Percentiles rank a stretch among this genome's conserved stretches.
phyloP scores from a whole-genome alignment of 2,329 filamentous ascomycete genomes.

The Lachnellula subtilissima region DNA sequence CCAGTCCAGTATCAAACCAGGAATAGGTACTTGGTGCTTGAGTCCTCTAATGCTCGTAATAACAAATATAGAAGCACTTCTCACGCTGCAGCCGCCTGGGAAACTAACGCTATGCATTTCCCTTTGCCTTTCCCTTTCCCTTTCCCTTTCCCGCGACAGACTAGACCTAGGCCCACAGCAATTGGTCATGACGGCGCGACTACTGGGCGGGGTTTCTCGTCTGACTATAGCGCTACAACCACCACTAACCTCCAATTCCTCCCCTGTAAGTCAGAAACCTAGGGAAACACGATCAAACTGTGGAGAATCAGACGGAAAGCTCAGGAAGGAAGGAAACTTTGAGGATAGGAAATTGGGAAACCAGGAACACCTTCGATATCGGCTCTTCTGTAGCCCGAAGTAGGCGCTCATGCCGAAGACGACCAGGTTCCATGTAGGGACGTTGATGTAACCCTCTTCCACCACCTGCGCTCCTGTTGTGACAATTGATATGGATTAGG shows the following conservation, averaged over 20 bases:
- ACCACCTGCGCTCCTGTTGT: not conserved
- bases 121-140: too few relatives aligned
- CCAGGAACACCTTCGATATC: not conserved
- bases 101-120: constrained; percentile 7
- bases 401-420: constrained; percentile 13
- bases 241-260: too few relatives aligned
- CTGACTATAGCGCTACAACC: constrained; percentile 7
- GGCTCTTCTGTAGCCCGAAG: constrained; percentile 13
- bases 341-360: not conserved
- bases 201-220: constrained; percentile 9
- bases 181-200: not conserved
- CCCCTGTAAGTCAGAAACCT: not conserved
- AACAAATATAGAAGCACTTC: constrained; percentile 13
- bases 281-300: not conserved
- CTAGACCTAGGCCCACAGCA: too few relatives aligned
- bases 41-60: not conserved
- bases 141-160: too few relatives aligned
- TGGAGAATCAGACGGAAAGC: constrained; percentile 4
- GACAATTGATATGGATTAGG: not conserved
- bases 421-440: not conserved
- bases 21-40: too few relatives aligned
- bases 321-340: not conserved
- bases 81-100: constrained; percentile 27
- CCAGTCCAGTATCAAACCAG: not conserved
- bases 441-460: not conserved